phyloP scores from a whole-genome alignment of 2,329 filamentous ascomycete genomes.

The Bipolaris victoriae region DNA sequence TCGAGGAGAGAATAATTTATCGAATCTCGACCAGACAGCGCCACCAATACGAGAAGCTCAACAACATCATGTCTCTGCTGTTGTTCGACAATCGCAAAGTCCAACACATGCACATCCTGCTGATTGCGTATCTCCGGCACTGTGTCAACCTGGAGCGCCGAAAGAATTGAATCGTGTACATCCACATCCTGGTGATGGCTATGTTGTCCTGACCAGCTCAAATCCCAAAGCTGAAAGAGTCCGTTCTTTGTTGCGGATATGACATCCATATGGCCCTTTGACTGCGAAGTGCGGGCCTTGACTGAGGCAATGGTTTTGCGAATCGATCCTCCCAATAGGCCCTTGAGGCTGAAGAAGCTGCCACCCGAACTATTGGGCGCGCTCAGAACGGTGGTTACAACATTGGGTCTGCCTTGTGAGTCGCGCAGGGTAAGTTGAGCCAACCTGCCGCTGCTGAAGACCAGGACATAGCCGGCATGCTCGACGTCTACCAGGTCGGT shows the following conservation, averaged over 20 bases:
- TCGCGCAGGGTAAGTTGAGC: conserved; percentile 88
- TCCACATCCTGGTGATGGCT: conserved; percentile 75
- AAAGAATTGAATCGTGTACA: conserved; percentile 67
- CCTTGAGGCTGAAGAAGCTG: conserved; percentile 81
- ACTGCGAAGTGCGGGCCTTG: conserved; percentile 71
- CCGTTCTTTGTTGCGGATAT: conserved; percentile 80
- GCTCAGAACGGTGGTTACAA: conserved; percentile 77
- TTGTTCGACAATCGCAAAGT: conserved; percentile 71
- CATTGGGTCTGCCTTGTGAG: conserved; percentile 80
- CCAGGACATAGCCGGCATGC: conserved; percentile 82
- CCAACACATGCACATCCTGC: conserved; percentile 73
- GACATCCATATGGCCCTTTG: conserved; percentile 83
- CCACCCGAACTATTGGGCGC: conserved; percentile 64
- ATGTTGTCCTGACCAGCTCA: conserved; percentile 86
- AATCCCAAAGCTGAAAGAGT: conserved; percentile 81
- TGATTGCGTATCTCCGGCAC: conserved; percentile 56
- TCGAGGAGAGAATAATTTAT: conserved; percentile 78
- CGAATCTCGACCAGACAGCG: conserved; percentile 33
- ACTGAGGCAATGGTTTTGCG: conserved; percentile 83
- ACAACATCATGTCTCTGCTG: conserved; percentile 43
- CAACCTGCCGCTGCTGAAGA: conserved; percentile 83
- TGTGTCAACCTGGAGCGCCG: conserved; percentile 64
- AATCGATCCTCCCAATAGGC: conserved; percentile 72
- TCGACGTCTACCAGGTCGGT: conserved; percentile 82
- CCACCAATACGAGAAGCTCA: conserved; percentile 42